phyloP scores from a whole-genome alignment of 2,329 filamentous ascomycete species.

The Penicillium polonicum region DNA sequence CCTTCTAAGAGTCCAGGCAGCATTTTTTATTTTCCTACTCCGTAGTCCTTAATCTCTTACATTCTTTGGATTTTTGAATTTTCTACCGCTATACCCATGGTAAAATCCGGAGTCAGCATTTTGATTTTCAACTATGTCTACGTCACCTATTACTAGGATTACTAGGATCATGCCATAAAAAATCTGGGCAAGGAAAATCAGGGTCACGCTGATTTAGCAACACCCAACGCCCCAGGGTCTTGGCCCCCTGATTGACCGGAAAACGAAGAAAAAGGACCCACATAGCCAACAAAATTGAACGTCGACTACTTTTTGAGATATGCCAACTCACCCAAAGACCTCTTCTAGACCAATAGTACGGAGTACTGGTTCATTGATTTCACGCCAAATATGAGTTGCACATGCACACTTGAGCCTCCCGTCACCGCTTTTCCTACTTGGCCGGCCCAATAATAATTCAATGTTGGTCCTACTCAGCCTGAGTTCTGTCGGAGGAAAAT shows the following conservation, averaged over 20 bases:
- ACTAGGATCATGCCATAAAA: conserved; percentile 3
- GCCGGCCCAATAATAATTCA: background rate
- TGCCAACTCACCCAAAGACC: background rate
- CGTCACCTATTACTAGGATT: background rate
- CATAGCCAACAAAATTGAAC: background rate
- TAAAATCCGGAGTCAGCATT: background rate
- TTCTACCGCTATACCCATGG: background rate
- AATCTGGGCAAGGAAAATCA: background rate
- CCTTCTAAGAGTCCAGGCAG: background rate
- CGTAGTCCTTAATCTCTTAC: background rate
- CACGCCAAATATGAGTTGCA: conserved; percentile 2
- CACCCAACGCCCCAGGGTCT: background rate
- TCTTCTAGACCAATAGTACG: background rate
- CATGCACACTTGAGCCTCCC: conserved; percentile 4
- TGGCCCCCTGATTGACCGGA: background rate
- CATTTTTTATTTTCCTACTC: background rate
- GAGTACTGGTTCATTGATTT: background rate
- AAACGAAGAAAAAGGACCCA: background rate
- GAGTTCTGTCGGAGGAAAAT: background rate
- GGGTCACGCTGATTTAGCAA: background rate
- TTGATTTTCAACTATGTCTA: background rate
- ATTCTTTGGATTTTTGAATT: background rate
- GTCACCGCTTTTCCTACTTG: background rate
- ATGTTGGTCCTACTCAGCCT: background rate
- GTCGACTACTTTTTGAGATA: background rate